phyloP scores from a whole-genome alignment of 1,139 yeast genomes.

The Pichia cactophila region DNA sequence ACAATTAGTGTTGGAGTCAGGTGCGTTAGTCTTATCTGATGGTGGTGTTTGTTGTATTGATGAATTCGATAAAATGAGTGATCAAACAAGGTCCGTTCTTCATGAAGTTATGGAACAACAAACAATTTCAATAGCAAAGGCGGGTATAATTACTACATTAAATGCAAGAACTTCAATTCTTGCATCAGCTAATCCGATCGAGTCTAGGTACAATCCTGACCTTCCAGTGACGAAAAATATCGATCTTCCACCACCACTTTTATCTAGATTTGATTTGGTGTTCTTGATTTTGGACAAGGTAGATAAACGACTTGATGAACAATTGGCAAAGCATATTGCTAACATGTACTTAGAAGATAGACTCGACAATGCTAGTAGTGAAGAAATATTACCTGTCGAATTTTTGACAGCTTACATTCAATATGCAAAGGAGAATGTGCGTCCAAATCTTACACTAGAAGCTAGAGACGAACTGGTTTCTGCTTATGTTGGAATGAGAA shows the following conservation, averaged over 20 bases:
- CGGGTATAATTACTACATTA: conserved; percentile 93
- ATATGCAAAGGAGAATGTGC: conserved; percentile 76
- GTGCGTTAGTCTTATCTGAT: conserved; percentile 93
- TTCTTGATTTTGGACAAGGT: conserved; percentile 88
- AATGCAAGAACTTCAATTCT: conserved; percentile 93
- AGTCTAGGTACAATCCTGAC: conserved; percentile 87
- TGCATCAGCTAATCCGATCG: conserved; percentile 97
- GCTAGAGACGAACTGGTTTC: conserved; percentile 86
- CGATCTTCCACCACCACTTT: conserved; percentile 91
- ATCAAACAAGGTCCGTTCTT: conserved; percentile 84
- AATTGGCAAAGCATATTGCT: conserved; percentile 84
- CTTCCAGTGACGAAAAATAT: conserved; percentile 91
- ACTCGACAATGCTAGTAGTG: conserved; percentile 62
- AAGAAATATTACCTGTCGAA: conserved; percentile 75
- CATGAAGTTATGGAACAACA: conserved; percentile 99
- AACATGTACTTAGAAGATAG: conserved; percentile 85
- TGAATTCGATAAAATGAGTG: conserved; percentile 97
- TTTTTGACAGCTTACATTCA: conserved; percentile 82
- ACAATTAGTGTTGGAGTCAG: conserved; percentile 89
- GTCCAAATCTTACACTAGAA: conserved; percentile 69
- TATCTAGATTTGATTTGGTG: conserved; percentile 91
- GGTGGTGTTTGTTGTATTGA: conserved; percentile 99
- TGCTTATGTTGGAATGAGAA: conserved; percentile 89
- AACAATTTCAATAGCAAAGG: conserved; percentile 95
- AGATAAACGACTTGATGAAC: conserved; percentile 77